Percentiles rank a stretch among this genome's conserved stretches.
These are phyloP conservation scores for Mycotypha africana DNA, from an alignment of 371 early-diverging fungal species.

Conservation along the genomic window DNA sequence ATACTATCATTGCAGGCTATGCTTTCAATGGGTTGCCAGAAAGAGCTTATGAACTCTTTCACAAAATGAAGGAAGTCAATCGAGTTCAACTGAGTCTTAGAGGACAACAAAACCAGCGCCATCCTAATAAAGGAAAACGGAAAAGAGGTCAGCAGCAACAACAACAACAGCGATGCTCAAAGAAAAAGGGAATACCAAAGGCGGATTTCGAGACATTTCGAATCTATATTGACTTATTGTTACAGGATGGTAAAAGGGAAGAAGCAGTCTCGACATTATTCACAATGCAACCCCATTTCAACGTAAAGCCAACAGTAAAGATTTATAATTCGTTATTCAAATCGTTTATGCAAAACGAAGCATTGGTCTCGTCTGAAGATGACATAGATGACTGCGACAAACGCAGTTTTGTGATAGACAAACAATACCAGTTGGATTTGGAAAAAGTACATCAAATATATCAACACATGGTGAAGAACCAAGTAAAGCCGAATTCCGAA, in stretches of 20 bases:
- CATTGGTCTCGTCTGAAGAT: neutral
- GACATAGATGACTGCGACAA: too few relatives aligned
- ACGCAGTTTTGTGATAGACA: too few relatives aligned
- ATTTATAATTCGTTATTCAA: conserved; percentile 34
- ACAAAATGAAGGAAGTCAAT: conserved; percentile 2
- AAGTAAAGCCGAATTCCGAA: conserved; percentile 34
- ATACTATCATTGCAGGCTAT: conserved; percentile 31
- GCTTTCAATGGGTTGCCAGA: conserved; percentile 17
- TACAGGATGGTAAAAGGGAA: conserved; percentile 11
- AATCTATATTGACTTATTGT: conserved; percentile 26
- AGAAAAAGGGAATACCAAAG: conserved; percentile 12
- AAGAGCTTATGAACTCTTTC: conserved; percentile 29
- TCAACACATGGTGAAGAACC: conserved; percentile 17
- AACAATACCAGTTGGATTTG: neutral
- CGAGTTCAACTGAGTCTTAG: neutral
- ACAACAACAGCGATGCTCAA: too few relatives aligned
- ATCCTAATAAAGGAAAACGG: conserved; percentile 1
- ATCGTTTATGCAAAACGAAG: conserved; percentile 16
- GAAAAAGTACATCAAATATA: conserved; percentile 18
- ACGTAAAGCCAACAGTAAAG: conserved; percentile 20
- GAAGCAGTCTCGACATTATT: conserved; percentile 17
- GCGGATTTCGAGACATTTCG: conserved; percentile 33
- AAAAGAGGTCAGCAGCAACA: too few relatives aligned
- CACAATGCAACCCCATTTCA: conserved; percentile 11
- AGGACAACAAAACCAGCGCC: too few relatives aligned